Percentiles rank a stretch among this genome's conserved stretches.
Evolutionary conservation across 305 asterid genomes (phyloP).

Genomic region (Euphrasia arctica): DNA sequence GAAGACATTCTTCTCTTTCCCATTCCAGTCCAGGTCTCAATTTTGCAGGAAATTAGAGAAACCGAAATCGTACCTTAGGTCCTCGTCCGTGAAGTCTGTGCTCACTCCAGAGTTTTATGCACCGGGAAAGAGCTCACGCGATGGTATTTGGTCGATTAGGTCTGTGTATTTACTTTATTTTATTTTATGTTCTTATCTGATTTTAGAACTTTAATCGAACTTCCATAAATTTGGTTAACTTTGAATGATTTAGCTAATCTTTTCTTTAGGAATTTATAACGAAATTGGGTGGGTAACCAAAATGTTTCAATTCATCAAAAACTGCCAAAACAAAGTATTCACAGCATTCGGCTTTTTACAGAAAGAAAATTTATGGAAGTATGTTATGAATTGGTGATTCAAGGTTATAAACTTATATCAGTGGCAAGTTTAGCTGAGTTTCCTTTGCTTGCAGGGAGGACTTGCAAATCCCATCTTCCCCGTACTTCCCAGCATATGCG

Average conservation of each 20-base stretch:
- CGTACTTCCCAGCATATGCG: constrained; percentile 69
- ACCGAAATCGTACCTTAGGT: constrained; percentile 25
- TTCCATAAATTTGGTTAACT: background rate
- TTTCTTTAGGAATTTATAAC: background rate
- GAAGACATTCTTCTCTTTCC: constrained; percentile 24
- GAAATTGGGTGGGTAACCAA: too few species aligned
- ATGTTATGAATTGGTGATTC: too few species aligned
- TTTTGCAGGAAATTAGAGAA: constrained; percentile 44
- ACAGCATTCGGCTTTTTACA: background rate
- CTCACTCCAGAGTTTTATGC: constrained; percentile 39
- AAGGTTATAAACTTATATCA: too few species aligned
- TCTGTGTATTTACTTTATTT: constrained; percentile 10
- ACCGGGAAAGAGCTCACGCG: constrained; percentile 37
- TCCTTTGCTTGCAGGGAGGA: constrained; percentile 31
- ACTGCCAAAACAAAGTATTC: too few species aligned
- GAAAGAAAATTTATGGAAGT: too few species aligned
- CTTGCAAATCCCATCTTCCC: constrained; percentile 40
- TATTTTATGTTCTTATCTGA: background rate
- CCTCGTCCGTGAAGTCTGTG: constrained; percentile 36
- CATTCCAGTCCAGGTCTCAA: constrained; percentile 37
- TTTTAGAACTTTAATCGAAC: background rate
- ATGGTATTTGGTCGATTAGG: constrained; percentile 82
- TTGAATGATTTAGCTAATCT: background rate
- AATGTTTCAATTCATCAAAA: constrained; percentile 2
- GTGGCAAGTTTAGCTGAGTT: background rate